These are phyloP conservation scores for Eucalyptus sp. DNA, from an alignment of 345 rosid genomes.

Conservation along the genomic window DNA sequence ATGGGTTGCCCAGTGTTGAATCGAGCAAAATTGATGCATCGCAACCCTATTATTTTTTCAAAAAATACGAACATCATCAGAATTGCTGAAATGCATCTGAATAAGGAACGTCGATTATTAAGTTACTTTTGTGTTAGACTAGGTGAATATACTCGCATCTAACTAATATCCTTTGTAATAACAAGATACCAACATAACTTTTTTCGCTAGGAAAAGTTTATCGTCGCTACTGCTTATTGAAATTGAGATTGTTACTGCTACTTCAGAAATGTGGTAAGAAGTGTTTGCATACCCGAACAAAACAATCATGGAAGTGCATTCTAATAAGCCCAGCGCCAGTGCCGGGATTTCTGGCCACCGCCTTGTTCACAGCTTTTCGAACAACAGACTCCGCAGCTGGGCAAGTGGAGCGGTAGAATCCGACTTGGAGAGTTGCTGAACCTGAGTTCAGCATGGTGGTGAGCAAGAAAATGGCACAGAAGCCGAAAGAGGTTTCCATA, in stretches of 20 bases:
- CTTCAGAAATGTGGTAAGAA: background rate
- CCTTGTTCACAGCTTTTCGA: background rate
- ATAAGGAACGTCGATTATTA: background rate
- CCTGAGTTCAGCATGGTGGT: background rate
- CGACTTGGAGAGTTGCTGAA: background rate
- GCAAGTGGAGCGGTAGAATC: slow-evolving; percentile 4
- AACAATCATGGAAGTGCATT: slow-evolving; percentile 18
- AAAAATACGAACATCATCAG: background rate
- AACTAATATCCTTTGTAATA: too few species aligned
- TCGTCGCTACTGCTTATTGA: background rate
- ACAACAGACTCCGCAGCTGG: background rate
- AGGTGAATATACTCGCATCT: background rate
- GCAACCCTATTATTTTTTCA: slow-evolving; percentile 1
- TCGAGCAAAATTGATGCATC: slow-evolving; percentile 6
- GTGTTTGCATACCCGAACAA: background rate
- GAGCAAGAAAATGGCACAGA: background rate
- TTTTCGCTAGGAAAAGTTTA: background rate
- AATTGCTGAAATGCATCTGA: background rate
- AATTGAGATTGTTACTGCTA: background rate
- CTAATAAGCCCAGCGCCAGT: background rate
- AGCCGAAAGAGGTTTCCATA: background rate
- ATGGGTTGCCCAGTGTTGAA: background rate
- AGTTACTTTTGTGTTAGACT: background rate
- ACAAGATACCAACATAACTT: background rate
- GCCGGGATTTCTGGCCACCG: background rate